Percentiles rank a stretch among this genome's conserved stretches.
Conservation (phyloP, 441 rosid genomes). For the Melastoma candidum region DNA sequence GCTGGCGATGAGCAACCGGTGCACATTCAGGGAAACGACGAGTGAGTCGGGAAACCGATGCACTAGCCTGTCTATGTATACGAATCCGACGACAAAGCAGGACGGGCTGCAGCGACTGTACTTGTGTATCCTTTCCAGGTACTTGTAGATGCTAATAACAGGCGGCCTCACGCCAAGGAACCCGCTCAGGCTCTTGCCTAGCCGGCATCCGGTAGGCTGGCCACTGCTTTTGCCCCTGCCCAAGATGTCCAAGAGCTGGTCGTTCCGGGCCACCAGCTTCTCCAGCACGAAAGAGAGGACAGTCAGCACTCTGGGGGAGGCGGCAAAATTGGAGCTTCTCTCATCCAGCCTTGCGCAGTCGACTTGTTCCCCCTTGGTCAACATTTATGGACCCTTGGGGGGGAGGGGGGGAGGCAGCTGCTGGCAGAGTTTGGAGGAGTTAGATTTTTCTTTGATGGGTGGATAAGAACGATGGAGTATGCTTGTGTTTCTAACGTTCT, state of each 20-base stretch:
- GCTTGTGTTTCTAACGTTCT: too few species aligned
- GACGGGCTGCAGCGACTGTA: conserved; percentile 77
- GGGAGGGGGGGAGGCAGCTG: not conserved
- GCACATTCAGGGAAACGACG: conserved; percentile 60
- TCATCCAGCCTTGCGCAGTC: conserved; percentile 20
- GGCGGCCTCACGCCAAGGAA: conserved; percentile 76
- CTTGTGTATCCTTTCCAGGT: conserved; percentile 77
- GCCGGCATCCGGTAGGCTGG: not conserved
- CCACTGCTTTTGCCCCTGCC: conserved; percentile 12
- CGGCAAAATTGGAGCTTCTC: conserved; percentile 20
- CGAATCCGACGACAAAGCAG: conserved; percentile 77
- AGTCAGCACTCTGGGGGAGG: conserved; percentile 58
- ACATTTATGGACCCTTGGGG: conserved; percentile 26
- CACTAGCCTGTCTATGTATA: conserved; percentile 59
- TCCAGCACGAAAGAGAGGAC: conserved; percentile 49
- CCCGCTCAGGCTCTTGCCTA: conserved; percentile 50
- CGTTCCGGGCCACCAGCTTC: conserved; percentile 63
- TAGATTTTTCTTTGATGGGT: not conserved
- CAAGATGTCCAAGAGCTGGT: conserved; percentile 34
- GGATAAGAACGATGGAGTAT: not conserved
- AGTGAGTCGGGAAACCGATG: conserved; percentile 70
- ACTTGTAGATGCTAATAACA: conserved; percentile 55
- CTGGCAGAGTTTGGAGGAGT: not conserved
- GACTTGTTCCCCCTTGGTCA: conserved; percentile 20
- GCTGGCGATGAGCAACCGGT: conserved; percentile 64